phyloP scores from a whole-genome alignment of 345 rosid species.

The Corymbia maculata region DNA sequence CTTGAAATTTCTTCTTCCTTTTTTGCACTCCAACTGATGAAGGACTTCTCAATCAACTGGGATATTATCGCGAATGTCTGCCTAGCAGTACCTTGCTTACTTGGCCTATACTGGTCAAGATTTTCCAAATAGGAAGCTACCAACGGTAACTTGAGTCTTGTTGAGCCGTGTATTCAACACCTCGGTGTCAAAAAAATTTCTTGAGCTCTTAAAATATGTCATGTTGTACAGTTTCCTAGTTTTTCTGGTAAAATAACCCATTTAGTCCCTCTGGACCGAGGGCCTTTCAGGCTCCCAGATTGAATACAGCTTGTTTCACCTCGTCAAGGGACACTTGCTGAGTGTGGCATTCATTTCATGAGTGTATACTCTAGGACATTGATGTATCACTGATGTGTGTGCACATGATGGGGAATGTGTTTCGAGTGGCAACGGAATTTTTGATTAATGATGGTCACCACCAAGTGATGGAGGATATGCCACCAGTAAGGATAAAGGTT shows the following conservation, averaged over 20 bases:
- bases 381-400: background rate
- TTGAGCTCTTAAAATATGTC: background rate
- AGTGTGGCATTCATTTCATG: background rate
- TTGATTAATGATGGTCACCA: too few species aligned
- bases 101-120: background rate
- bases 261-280: background rate
- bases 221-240: background rate
- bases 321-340: background rate
- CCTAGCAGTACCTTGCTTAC: background rate
- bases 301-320: background rate
- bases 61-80: background rate
- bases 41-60: background rate
- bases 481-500: background rate
- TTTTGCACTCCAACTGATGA: background rate
- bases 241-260: background rate
- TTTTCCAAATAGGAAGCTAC: background rate
- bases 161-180: background rate
- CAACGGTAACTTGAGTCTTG: background rate
- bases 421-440: background rate
- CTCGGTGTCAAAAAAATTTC: background rate
- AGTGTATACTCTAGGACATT: background rate
- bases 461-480: rapidly evolving
- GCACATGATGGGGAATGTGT: background rate
- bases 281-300: background rate
- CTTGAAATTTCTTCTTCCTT: background rate